These are phyloP conservation scores for Populus alba DNA, from an alignment of 345 rosid genomes.

Conservation along the genomic window DNA sequence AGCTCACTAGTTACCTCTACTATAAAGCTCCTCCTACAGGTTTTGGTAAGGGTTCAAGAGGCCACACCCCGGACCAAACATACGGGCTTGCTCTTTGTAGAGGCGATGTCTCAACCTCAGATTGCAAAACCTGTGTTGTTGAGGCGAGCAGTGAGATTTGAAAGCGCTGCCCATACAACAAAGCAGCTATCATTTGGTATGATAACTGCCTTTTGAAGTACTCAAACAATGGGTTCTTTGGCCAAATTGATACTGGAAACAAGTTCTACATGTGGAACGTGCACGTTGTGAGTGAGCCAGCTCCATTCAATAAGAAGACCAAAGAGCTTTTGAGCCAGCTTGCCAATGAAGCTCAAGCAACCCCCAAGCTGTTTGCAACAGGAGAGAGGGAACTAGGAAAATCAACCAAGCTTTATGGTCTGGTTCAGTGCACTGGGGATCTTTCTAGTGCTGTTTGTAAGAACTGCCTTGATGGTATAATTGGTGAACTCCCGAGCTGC, in stretches of 20 bases:
- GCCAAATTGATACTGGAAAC: constrained; percentile 36
- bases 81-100: constrained; percentile 42
- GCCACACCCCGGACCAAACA: constrained; percentile 18
- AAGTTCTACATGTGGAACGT: constrained; percentile 41
- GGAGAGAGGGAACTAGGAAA: constrained; percentile 20
- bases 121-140: constrained; percentile 39
- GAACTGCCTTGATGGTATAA: constrained; percentile 39
- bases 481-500: constrained; percentile 41
- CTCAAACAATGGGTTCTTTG: constrained; percentile 34
- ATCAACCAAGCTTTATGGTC: constrained; percentile 34
- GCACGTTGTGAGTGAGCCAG: constrained; percentile 20
- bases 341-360: constrained; percentile 16
- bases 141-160: constrained; percentile 29
- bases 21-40: constrained; percentile 25
- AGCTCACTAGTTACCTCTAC: constrained; percentile 23
- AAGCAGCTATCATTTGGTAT: constrained; percentile 46
- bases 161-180: constrained; percentile 32
- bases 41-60: constrained; percentile 24
- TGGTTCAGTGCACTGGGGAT: constrained; percentile 44
- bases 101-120: constrained; percentile 30
- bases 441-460: constrained; percentile 27
- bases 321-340: constrained; percentile 28
- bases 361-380: constrained; percentile 22
- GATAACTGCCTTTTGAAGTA: constrained; percentile 44
- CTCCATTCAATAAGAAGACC: constrained; percentile 26